These are phyloP conservation scores for Myxozyma kluyveri DNA, from an alignment of 805 yeast species.

Conservation along the genomic window DNA sequence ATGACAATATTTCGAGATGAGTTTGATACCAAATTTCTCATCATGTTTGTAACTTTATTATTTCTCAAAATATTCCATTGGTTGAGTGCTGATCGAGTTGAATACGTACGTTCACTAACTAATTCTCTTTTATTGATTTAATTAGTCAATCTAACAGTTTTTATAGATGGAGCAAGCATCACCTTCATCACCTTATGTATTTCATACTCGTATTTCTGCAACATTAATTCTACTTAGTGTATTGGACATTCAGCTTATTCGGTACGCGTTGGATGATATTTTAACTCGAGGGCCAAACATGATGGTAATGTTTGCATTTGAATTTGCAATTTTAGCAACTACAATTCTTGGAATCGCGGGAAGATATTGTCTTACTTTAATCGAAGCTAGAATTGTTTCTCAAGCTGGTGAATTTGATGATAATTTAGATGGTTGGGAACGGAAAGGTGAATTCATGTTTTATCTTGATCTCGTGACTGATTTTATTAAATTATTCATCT, in stretches of 20 bases:
- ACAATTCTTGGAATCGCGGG: conserved; percentile 49
- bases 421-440: conserved; percentile 60
- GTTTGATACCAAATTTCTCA: conserved; percentile 47
- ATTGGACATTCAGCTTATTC: conserved; percentile 54
- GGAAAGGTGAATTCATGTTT: conserved; percentile 58
- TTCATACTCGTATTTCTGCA: conserved; percentile 45
- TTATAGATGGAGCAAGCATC: conserved; percentile 41
- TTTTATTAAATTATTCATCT: conserved; percentile 47
- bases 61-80: conserved; percentile 72
- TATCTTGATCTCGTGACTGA: conserved; percentile 46
- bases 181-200: conserved; percentile 37
- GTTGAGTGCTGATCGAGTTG: conserved; percentile 58
- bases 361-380: conserved; percentile 51
- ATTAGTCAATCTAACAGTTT: neutral
- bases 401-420: conserved; percentile 47
- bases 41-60: conserved; percentile 44
- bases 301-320: conserved; percentile 71
- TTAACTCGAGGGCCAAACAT: conserved; percentile 34
- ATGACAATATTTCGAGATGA: conserved; percentile 53
- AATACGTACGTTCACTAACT: conserved; percentile 31
- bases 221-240: conserved; percentile 47
- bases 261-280: conserved; percentile 45
- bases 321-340: conserved; percentile 62
- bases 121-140: conserved; percentile 37
- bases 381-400: conserved; percentile 53